Conservation (phyloP, 331 rosid species). For the Spiraea crenata region DNA sequence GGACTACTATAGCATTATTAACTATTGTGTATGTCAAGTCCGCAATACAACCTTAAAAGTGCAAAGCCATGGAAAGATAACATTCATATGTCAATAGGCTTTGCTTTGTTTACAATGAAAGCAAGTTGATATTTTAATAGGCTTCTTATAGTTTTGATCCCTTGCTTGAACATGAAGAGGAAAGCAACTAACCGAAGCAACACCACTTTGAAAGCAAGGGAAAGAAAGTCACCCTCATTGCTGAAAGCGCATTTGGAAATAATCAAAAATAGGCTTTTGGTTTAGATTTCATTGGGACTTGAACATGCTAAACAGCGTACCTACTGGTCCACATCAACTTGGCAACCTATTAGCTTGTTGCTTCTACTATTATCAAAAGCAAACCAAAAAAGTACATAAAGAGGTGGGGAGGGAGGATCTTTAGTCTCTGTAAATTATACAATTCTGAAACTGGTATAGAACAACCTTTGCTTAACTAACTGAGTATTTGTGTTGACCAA, state of each 20-base stretch:
- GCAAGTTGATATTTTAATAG: conserved; percentile 24
- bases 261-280: neutral
- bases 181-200: conserved; percentile 25
- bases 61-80: neutral
- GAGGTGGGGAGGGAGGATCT: neutral
- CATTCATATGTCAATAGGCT: neutral
- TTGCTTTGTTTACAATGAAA: conserved; percentile 52
- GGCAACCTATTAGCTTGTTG: neutral
- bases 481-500: no score
- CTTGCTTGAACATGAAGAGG: conserved; percentile 18
- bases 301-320: neutral
- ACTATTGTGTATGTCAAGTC: no score
- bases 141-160: conserved; percentile 23
- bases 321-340: conserved; percentile 3
- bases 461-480: conserved; percentile 1
- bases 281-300: neutral
- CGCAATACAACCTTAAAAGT: no score
- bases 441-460: neutral
- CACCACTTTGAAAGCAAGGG: conserved; percentile 1
- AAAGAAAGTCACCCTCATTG: neutral
- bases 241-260: conserved; percentile 7
- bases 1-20: no score
- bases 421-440: conserved; percentile 6
- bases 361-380: neutral
- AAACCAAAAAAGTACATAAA: neutral